Evolutionary conservation across 2,329 filamentous ascomycete genomes (phyloP).

Genomic region (Neobulgaria alba): DNA sequence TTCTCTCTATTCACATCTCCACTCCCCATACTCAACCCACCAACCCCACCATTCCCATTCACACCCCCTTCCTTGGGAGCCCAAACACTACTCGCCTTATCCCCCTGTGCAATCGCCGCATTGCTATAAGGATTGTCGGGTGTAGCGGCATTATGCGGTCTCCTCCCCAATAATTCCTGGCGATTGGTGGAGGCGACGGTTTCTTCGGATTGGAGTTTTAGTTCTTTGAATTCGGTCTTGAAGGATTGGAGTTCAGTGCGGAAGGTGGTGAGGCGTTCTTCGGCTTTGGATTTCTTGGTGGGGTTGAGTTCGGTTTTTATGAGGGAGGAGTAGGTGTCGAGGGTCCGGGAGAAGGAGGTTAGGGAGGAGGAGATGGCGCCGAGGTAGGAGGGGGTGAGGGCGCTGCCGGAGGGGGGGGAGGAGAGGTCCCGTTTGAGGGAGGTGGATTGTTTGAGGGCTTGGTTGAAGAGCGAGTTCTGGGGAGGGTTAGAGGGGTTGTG

Average conservation of each 20-base stretch:
- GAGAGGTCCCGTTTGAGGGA: slow-evolving; percentile 70
- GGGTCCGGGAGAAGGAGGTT: slow-evolving; percentile 72
- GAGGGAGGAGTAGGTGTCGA: slow-evolving; percentile 84
- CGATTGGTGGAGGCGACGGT: slow-evolving; percentile 57
- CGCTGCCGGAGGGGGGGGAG: slow-evolving; percentile 51
- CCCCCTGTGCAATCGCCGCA: slow-evolving; percentile 26
- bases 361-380: slow-evolving; percentile 73
- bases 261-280: slow-evolving; percentile 79
- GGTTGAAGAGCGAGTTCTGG: slow-evolving; percentile 79
- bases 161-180: slow-evolving; percentile 73
- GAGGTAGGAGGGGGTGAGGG: slow-evolving; percentile 51
- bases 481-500: slow-evolving; percentile 3
- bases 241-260: slow-evolving; percentile 74
- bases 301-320: slow-evolving; percentile 83
- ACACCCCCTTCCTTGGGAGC: slow-evolving; percentile 19
- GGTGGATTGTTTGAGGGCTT: slow-evolving; percentile 75
- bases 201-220: slow-evolving; percentile 74
- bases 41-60: no score
- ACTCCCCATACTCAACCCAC: slow-evolving; percentile 37
- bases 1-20: slow-evolving; percentile 64
- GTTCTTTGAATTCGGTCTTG: slow-evolving; percentile 63
- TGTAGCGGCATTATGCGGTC: slow-evolving; percentile 70
- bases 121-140: slow-evolving; percentile 92
- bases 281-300: slow-evolving; percentile 85
- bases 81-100: slow-evolving; percentile 22